Percentiles rank a stretch among this genome's conserved stretches.
Conservation (phyloP, 495 filamentous ascomycete genomes). For the Penicillium turbatum region DNA sequence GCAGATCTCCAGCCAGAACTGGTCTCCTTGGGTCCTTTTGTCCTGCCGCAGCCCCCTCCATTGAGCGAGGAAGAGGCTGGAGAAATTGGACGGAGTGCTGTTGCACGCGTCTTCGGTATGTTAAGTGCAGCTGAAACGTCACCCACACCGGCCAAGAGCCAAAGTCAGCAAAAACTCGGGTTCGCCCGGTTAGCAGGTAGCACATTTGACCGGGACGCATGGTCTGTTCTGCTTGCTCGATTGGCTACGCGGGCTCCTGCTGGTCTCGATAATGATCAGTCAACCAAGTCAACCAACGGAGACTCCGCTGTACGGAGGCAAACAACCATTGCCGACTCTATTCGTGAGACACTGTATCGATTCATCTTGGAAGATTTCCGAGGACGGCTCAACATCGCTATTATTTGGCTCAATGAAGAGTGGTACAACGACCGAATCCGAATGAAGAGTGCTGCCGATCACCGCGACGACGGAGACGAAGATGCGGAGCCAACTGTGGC, state of each 20-base stretch:
- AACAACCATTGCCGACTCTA: constrained; percentile 54
- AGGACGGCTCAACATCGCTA: constrained; percentile 75
- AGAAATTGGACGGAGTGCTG: constrained; percentile 63
- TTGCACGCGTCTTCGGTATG: constrained; percentile 72
- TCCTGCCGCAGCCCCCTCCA: constrained; percentile 70
- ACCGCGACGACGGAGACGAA: constrained; percentile 39
- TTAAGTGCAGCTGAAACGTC: constrained; percentile 66
- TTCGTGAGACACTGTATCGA: constrained; percentile 73
- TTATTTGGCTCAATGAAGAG: constrained; percentile 92
- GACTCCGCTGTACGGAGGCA: constrained; percentile 14
- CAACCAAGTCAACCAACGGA: constrained; percentile 31
- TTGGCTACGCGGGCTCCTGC: constrained; percentile 76
- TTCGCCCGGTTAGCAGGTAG: constrained; percentile 82
- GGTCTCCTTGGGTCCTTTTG: constrained; percentile 62
- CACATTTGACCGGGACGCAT: constrained; percentile 81
- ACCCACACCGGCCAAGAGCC: constrained; percentile 43
- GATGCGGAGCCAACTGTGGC: constrained; percentile 25
- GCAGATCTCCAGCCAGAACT: constrained; percentile 50
- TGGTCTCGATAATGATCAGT: constrained; percentile 53
- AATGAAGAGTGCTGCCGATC: constrained; percentile 36
- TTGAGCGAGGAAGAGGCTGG: constrained; percentile 62
- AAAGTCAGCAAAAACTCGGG: constrained; percentile 48
- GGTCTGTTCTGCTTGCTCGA: constrained; percentile 81
- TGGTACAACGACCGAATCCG: constrained; percentile 90
- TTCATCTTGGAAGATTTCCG: constrained; percentile 91